Base-by-base conservation (phyloP, 371 early-diverging fungal species). In the Gilbertella persicaria region DNA sequence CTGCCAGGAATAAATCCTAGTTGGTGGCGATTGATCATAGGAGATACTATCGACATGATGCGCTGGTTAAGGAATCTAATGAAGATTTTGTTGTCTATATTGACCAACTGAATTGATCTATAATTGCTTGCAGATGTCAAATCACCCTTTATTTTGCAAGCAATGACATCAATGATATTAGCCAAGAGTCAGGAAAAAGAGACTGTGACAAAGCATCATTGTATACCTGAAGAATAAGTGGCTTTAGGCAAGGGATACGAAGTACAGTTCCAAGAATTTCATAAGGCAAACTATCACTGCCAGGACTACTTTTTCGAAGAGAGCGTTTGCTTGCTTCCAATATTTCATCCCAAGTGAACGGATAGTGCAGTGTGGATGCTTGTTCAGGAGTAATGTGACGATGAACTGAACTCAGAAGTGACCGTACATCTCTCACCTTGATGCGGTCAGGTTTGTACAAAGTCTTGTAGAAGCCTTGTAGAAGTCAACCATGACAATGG, bases 161-260 rank as follows among this genome's bases (percentile, higher is more conserved):
- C 0, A 71, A 41, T 3, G 50, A 28, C 43, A 68, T 47, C 26
- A 44, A 37, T 8, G 67, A 68, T 0, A 53, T 10, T 3, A n/a
- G 25, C 73, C 69, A 73, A 0, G 60, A 53, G 0, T 6, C 5
- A 19, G 65, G 67, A 28, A 60, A 62, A 4, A 26, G 10, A 62
- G 44, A 28, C 9, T 28, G 5, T 9, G 28, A 5, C 9, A 28
- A 28, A 1, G 73, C 69, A 5, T 60, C 50, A 16, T 62, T 57
- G n/a, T 60, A 48, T 1, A 73, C 60, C 21, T 41, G 3, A 12
- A 13, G 6, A 51, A 33, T 1, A 51, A 57, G 12, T 10, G 19
- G 2, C 35, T 36, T 1, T 42, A 42, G 3, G 17, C 26, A 2
- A 19, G 28, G 37, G 35, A 20, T 14, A 23, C 19, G 13, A 21